Conservation (phyloP, 2,329 filamentous ascomycete species). For the Ascochyta clinopodiicola region DNA sequence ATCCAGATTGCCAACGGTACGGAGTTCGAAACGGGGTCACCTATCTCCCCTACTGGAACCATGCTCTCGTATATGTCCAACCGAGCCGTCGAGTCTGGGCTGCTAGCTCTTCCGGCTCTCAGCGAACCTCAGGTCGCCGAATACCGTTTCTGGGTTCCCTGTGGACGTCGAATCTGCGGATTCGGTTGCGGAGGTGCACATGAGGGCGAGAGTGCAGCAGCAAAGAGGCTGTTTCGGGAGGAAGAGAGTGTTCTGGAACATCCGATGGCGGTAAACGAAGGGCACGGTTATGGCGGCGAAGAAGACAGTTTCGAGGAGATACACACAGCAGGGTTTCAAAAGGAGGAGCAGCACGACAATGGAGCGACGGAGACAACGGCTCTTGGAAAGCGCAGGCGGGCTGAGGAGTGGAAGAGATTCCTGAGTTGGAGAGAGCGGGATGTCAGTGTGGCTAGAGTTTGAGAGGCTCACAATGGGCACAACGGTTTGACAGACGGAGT, state of each 20-base stretch:
- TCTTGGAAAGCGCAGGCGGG: neutral
- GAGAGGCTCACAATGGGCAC: neutral
- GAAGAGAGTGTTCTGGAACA: constrained; percentile 20
- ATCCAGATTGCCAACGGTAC: constrained; percentile 42
- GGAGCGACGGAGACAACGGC: neutral
- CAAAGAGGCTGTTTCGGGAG: constrained; percentile 39
- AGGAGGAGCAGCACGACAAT: neutral
- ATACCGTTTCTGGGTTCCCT: constrained; percentile 47
- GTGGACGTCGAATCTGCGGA: constrained; percentile 36
- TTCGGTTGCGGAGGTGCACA: constrained; percentile 41
- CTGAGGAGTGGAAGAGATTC: constrained; percentile 6
- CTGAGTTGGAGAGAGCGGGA: constrained; percentile 14
- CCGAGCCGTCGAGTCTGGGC: constrained; percentile 33
- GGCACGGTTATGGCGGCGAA: neutral
- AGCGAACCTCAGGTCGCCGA: constrained; percentile 44
- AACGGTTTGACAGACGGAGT: too few relatives aligned
- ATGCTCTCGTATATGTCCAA: constrained; percentile 42
- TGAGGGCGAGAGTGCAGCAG: constrained; percentile 39
- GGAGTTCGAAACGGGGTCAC: constrained; percentile 29
- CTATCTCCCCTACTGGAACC: constrained; percentile 35
- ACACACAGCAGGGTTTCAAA: neutral
- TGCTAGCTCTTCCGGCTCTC: constrained; percentile 40
- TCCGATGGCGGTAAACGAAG: neutral
- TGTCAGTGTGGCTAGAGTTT: constrained; percentile 17
- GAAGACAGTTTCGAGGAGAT: neutral